Conservation (phyloP, 257 asterid genomes). For the Solanum sejunctum region DNA sequence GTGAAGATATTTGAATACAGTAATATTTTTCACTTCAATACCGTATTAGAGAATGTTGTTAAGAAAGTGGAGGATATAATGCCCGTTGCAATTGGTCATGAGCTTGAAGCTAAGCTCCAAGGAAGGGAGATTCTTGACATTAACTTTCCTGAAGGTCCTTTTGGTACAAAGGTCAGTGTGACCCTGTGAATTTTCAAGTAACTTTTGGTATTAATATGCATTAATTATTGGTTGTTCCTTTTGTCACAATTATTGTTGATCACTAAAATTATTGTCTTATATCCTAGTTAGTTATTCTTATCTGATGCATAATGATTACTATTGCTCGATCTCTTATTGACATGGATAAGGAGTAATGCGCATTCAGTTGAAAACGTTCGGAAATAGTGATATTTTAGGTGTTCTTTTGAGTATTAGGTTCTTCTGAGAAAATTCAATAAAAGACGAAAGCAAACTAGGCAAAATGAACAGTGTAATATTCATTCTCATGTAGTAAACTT, state of each 20-base stretch:
- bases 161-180: constrained; percentile 75
- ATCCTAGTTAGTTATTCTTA: not conserved
- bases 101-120: constrained; percentile 82
- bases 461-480: not conserved
- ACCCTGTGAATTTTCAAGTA: not conserved
- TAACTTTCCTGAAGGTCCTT: constrained; percentile 66
- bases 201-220: not conserved
- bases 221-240: not conserved
- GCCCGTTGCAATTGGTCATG: constrained; percentile 96
- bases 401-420: constrained; percentile 4
- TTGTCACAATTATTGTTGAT: not conserved
- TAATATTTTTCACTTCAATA: too few relatives aligned
- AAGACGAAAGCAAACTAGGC: not conserved
- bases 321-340: not conserved
- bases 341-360: not conserved
- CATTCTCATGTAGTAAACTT: not conserved
- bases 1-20: not conserved
- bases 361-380: not conserved
- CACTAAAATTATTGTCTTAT: not conserved
- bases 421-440: not conserved
- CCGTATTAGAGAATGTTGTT: constrained; percentile 24
- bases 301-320: not conserved
- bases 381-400: not conserved
- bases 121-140: constrained; percentile 58
- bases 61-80: constrained; percentile 70